Evolutionary conservation across 179 eudicot species (phyloP).

Genomic region (Gypsophila paniculata): DNA sequence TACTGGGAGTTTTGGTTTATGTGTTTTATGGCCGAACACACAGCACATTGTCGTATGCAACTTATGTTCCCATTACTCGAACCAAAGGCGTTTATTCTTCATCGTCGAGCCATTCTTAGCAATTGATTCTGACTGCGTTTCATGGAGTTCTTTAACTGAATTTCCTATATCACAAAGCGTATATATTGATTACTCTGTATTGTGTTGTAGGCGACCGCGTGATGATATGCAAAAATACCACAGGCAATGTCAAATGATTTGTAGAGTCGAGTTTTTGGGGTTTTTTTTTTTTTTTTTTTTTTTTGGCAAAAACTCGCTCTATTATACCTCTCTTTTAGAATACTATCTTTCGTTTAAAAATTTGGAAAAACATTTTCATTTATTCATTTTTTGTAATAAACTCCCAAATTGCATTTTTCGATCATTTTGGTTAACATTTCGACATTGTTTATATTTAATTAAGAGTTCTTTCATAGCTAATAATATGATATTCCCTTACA

Average conservation of each 20-base stretch:
- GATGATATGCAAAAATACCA: neutral
- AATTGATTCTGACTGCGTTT: neutral
- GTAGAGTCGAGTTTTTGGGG: neutral
- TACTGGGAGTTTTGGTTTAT: constrained; percentile 48
- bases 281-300: no score
- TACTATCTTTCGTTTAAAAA: no score
- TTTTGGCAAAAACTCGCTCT: no score
- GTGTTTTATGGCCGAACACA: constrained; percentile 54
- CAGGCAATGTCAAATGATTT: constrained; percentile 9
- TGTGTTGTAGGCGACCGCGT: neutral
- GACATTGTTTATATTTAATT: no score
- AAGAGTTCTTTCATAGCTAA: no score
- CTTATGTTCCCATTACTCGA: constrained; percentile 29
- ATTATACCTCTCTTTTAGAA: no score
- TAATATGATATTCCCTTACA: no score
- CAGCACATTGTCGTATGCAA: constrained; percentile 38
- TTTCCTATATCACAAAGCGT: neutral
- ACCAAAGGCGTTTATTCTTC: constrained; percentile 21
- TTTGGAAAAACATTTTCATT: no score
- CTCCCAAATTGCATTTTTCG: no score
- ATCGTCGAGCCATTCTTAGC: constrained; percentile 13
- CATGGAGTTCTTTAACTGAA: neutral
- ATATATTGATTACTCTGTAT: neutral
- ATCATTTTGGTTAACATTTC: no score
- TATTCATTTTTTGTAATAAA: no score